These are phyloP conservation scores for Clitoria ternatea DNA, from an alignment of 306 rosid genomes.

Conservation along the genomic window DNA sequence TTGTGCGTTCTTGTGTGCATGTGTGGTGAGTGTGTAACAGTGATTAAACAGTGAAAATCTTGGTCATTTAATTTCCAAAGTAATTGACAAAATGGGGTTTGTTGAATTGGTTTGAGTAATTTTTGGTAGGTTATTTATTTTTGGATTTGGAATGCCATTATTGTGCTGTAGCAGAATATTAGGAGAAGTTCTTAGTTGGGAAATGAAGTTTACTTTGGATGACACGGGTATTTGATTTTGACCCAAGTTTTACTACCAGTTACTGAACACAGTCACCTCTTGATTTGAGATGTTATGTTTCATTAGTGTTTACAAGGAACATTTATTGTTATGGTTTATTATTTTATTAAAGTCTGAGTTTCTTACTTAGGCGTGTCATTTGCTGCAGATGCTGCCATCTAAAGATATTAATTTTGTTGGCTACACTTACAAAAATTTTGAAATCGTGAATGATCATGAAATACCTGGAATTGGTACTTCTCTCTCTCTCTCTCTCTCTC, in stretches of 20 bases:
- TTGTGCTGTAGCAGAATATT: background rate
- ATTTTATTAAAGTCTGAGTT: slow-evolving; percentile 17
- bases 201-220: background rate
- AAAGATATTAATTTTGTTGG: slow-evolving; percentile 92
- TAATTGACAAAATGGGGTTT: slow-evolving; percentile 5
- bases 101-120: slow-evolving; percentile 3
- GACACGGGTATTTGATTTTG: background rate
- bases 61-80: slow-evolving; percentile 7
- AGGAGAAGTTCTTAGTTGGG: background rate
- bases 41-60: slow-evolving; percentile 1
- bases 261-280: background rate
- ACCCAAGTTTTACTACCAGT: background rate
- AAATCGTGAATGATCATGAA: slow-evolving; percentile 69
- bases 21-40: too few relatives aligned
- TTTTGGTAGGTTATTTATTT: background rate
- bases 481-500: background rate
- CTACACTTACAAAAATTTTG: slow-evolving; percentile 86
- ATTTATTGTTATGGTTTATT: slow-evolving; percentile 18
- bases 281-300: background rate
- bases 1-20: background rate
- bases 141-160: slow-evolving; percentile 1
- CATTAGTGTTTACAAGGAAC: background rate
- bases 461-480: slow-evolving; percentile 76
- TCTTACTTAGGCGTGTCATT: slow-evolving; percentile 19
- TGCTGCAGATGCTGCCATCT: slow-evolving; percentile 84